A percentile compares a stretch with the other conserved stretches of the same genome.
phyloP scores from a whole-genome alignment of 495 filamentous ascomycete genomes.

The Penicillium samsonianum region DNA sequence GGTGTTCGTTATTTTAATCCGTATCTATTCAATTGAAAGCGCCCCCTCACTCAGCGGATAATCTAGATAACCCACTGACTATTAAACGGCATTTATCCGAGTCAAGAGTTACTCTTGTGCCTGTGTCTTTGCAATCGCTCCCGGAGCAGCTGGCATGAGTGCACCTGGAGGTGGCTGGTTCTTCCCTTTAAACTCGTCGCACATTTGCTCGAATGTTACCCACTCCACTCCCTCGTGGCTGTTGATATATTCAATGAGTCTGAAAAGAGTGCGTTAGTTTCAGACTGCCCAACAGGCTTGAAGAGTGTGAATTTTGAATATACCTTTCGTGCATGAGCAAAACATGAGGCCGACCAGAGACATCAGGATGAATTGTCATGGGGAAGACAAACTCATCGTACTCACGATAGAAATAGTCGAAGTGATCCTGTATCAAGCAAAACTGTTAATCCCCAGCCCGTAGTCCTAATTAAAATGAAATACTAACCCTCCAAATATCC shows the following conservation, averaged over 20 bases:
- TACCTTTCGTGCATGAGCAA: constrained; percentile 64
- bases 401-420: constrained; percentile 69
- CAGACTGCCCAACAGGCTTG: background rate
- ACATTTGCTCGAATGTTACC: constrained; percentile 71
- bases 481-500: constrained; percentile 45
- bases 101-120: background rate
- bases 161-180: constrained; percentile 66
- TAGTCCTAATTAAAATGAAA: background rate
- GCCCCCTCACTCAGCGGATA: background rate
- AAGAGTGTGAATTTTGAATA: constrained; percentile 5
- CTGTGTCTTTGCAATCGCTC: background rate
- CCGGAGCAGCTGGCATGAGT: constrained; percentile 59
- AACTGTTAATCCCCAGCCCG: too few species aligned
- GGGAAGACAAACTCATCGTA: constrained; percentile 72
- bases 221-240: constrained; percentile 73
- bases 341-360: constrained; percentile 66
- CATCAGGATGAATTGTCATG: constrained; percentile 70
- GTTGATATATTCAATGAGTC: constrained; percentile 72
- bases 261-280: constrained; percentile 18
- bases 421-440: constrained; percentile 50
- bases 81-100: background rate
- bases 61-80: background rate
- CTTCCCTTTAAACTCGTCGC: constrained; percentile 68
- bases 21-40: too few species aligned
- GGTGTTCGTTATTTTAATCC: too few species aligned